These are phyloP conservation scores for Cicer arietinum DNA, from an alignment of 306 rosid species.

Conservation along the genomic window DNA sequence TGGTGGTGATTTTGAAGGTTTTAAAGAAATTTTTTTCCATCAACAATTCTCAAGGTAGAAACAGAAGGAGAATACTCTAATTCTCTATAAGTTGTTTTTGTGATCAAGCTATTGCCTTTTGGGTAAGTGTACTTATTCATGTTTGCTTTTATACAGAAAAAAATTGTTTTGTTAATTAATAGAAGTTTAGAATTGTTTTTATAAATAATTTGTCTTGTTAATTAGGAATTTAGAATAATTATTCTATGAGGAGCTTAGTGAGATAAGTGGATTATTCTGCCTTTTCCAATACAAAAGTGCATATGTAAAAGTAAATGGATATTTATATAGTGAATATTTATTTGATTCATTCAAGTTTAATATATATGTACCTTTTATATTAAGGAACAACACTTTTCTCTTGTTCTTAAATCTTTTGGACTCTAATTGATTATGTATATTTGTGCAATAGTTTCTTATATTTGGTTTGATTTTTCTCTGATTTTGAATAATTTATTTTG, in stretches of 20 bases:
- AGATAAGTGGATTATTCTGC: background rate
- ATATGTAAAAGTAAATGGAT: constrained; percentile 38
- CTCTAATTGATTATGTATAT: background rate
- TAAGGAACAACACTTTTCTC: background rate
- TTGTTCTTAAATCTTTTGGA: background rate
- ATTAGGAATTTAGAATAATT: background rate
- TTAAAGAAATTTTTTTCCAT: constrained; percentile 56
- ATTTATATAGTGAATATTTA: background rate
- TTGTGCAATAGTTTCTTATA: background rate
- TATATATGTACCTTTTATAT: background rate
- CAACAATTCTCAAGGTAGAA: constrained; percentile 47
- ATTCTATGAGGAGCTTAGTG: background rate
- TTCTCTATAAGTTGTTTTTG: constrained; percentile 25
- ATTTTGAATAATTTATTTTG: background rate
- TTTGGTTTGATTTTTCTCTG: background rate
- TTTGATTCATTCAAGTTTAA: constrained; percentile 4
- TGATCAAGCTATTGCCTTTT: constrained; percentile 15
- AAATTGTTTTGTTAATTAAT: constrained; percentile 24
- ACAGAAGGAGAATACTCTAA: constrained; percentile 34
- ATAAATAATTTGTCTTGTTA: background rate
- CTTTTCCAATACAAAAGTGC: constrained; percentile 29
- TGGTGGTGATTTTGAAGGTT: constrained; percentile 55
- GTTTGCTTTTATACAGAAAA: background rate
- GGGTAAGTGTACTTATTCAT: constrained; percentile 8
- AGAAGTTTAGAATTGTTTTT: background rate